Percentiles rank a stretch among this genome's conserved stretches.
Conservation (phyloP, 1,284 basidiomycete species). For the Malassezia sympodialis region DNA sequence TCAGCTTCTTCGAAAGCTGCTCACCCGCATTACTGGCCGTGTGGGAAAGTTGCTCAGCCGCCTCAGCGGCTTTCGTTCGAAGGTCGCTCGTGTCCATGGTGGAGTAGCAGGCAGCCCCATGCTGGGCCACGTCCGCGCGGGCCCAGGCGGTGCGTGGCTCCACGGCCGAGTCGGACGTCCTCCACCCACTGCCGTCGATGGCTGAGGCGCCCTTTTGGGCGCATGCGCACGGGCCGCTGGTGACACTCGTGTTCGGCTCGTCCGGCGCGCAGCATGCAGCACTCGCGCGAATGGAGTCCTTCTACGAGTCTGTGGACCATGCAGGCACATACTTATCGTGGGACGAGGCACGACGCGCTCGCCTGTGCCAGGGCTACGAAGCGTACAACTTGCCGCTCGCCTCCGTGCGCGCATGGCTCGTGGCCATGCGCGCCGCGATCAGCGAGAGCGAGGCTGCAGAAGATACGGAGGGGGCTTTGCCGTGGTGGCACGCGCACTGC, state of each 20-base stretch:
- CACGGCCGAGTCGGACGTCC: background rate
- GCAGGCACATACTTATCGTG: conserved; percentile 23
- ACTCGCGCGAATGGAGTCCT: conserved; percentile 37
- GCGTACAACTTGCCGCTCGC: conserved; percentile 39
- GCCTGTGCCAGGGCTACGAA: conserved; percentile 37
- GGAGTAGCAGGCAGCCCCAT: background rate
- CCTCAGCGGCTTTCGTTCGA: background rate
- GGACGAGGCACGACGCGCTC: conserved; percentile 22
- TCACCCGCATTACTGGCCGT: background rate
- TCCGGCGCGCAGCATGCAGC: conserved; percentile 29
- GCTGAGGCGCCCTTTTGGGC: background rate
- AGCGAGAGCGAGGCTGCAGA: background rate
- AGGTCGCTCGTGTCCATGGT: background rate
- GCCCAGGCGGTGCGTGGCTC: background rate
- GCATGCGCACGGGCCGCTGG: conserved; percentile 20
- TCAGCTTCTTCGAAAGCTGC: background rate
- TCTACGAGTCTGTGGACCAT: conserved; percentile 32
- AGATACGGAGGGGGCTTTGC: conserved; percentile 1
- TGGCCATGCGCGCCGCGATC: conserved; percentile 23
- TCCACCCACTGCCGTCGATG: background rate
- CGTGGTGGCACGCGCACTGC: conserved; percentile 28
- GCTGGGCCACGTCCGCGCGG: background rate
- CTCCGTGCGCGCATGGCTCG: conserved; percentile 31
- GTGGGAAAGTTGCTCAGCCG: background rate
- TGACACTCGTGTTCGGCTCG: conserved; percentile 36